Evolutionary conservation across 257 asterid species (phyloP).

Genomic region (Solanum sejunctum): DNA sequence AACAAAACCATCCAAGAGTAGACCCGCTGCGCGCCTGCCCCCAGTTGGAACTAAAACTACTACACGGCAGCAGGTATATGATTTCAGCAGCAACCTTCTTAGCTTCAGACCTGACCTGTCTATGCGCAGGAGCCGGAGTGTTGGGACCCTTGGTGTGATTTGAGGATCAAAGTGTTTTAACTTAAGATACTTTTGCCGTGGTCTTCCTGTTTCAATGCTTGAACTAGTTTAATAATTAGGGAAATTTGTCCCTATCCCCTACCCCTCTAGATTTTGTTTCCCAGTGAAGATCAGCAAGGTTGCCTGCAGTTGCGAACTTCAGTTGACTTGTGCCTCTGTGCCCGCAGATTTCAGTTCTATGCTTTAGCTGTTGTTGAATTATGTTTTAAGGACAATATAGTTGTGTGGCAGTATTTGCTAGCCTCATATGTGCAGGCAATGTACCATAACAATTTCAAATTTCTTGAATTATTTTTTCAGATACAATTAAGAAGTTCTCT

Average conservation of each 20-base stretch:
- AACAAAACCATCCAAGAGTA: slow-evolving; percentile 31
- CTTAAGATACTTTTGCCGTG: background rate
- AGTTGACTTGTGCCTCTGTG: background rate
- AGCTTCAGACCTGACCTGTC: slow-evolving; percentile 35
- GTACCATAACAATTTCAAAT: background rate
- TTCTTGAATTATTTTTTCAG: background rate
- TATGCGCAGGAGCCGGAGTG: slow-evolving; percentile 68
- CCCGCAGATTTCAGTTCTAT: background rate
- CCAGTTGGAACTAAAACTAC: slow-evolving; percentile 43
- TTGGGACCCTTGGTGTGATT: slow-evolving; percentile 64
- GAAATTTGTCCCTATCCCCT: background rate
- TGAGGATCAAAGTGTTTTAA: slow-evolving; percentile 6
- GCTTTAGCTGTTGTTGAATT: background rate
- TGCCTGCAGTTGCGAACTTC: background rate
- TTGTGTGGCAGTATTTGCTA: background rate
- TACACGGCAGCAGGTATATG: slow-evolving; percentile 18
- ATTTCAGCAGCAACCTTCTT: slow-evolving; percentile 22
- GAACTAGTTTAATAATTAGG: background rate
- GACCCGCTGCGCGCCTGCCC: slow-evolving; percentile 41
- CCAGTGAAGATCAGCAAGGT: background rate
- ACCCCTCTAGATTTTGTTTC: background rate
- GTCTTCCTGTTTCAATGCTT: background rate
- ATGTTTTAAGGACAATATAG: background rate
- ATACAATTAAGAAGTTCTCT: background rate
- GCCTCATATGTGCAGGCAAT: background rate